phyloP scores from a whole-genome alignment of 1,139 yeast species.

The Geotrichum bryndzae region DNA sequence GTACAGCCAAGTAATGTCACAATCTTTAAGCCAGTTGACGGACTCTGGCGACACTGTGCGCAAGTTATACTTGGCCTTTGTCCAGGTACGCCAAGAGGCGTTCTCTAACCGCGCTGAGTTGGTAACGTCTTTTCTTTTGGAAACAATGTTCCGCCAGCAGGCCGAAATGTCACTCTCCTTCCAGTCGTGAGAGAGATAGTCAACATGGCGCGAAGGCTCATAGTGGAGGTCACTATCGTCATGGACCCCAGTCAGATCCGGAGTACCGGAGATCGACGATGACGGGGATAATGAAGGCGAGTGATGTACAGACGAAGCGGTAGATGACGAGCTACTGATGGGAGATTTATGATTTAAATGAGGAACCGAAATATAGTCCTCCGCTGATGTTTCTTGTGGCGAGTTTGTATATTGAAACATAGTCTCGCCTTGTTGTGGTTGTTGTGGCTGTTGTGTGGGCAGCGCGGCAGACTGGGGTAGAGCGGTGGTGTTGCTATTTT shows the following conservation, averaged over 20 bases:
- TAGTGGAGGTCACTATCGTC: constrained; percentile 79
- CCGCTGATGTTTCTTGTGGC: constrained; percentile 15
- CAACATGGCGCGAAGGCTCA: constrained; percentile 87
- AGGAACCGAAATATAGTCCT: constrained; percentile 10
- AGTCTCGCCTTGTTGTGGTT: constrained; percentile 4
- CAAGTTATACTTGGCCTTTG: constrained; percentile 65
- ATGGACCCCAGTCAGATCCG: constrained; percentile 40
- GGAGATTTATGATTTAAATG: background rate
- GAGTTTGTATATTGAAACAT: constrained; percentile 7
- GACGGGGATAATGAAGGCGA: constrained; percentile 13
- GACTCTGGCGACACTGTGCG: constrained; percentile 71
- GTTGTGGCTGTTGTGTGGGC: background rate
- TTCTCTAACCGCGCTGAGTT: constrained; percentile 67
- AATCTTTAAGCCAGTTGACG: constrained; percentile 77
- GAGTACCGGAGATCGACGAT: constrained; percentile 25
- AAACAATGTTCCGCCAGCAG: constrained; percentile 89
- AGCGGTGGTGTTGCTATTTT: constrained; percentile 4
- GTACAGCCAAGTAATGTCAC: constrained; percentile 82
- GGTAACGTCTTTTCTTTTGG: constrained; percentile 57
- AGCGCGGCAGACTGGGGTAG: background rate
- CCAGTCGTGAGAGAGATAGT: constrained; percentile 93
- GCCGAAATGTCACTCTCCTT: constrained; percentile 86
- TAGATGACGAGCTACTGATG: background rate
- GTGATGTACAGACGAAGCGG: background rate
- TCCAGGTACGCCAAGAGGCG: constrained; percentile 88